Base-by-base conservation (phyloP, 306 rosid genomes). In the Biancaea sappan region DNA sequence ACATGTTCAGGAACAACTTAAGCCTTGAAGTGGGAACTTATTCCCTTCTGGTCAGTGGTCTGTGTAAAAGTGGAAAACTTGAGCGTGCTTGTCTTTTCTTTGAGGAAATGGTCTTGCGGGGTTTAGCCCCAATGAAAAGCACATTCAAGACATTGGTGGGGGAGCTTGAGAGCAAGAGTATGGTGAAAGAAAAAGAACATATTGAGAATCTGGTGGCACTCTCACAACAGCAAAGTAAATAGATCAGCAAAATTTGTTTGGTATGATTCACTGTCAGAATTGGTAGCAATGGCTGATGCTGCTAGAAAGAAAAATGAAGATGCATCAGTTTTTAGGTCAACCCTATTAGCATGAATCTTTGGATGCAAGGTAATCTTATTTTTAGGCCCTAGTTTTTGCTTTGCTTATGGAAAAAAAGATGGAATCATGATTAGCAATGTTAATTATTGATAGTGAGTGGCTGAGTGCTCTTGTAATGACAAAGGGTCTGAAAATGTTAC, bases 1-100 rank as follows among this genome's bases (percentile, higher is more conserved):
- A 91, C 78, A 94, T 94, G 98, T 83, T 90, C 13, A 84, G 66
- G 69, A 90, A 88, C 29, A 83, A 90, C 67, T 24, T 91, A 1
- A 81, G 95, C 59, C 85, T 69, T 56, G 97, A 91, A 5, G 48
- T 66, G 8, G 92, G 87, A 8, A 88, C 91, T 41, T 94, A 88
- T 47, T 8, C 88, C 8, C 84, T 94, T 63, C 48, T 93, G 87
- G 85, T 93, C 4, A 74, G 65, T 11, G 84, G 90, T 52, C 7
- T 87, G 64, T 78, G 86, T 60, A 84, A 63, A 69, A 84, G 77
- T 0, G 91, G 91, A 56, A 91, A 88, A 67, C 71, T 81, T 8
- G 84, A 80, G 68, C 76, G 18, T 2, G 96, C 96, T 72, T 86
- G 83, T 73, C 28, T 19, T 6, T 89, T 82, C 84, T 80, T 91